These are phyloP conservation scores for Calamus simplicifolius DNA, from an alignment of 176 grass and related monocot genomes.

Conservation along the genomic window DNA sequence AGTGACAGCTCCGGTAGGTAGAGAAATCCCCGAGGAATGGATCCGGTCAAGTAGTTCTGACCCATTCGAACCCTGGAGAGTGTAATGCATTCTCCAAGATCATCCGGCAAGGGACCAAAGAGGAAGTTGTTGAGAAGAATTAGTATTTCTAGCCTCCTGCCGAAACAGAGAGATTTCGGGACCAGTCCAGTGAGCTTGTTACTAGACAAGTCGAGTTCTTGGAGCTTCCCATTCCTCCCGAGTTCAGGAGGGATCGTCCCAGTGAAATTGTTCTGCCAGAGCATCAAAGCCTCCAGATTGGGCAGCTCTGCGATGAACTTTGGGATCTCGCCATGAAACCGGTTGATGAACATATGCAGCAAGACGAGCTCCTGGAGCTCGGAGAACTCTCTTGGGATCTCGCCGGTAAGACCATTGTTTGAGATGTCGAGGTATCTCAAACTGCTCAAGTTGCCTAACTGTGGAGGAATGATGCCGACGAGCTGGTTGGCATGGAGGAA, in stretches of 20 bases:
- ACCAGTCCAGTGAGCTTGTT: slow-evolving; percentile 62
- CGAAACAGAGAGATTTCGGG: slow-evolving; percentile 43
- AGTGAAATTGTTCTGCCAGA: slow-evolving; percentile 86
- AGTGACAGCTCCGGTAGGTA: slow-evolving; percentile 59
- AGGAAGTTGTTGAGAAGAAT: slow-evolving; percentile 76
- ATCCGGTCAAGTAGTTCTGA: slow-evolving; percentile 59
- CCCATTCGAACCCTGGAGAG: slow-evolving; percentile 53
- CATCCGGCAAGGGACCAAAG: slow-evolving; percentile 51
- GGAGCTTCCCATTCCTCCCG: slow-evolving; percentile 33
- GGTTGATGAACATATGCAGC: slow-evolving; percentile 78
- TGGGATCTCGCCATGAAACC: slow-evolving; percentile 54
- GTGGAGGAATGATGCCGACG: slow-evolving; percentile 31
- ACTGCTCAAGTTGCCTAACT: slow-evolving; percentile 52
- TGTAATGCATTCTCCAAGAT: slow-evolving; percentile 44
- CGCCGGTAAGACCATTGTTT: slow-evolving; percentile 68
- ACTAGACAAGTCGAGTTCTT: slow-evolving; percentile 62
- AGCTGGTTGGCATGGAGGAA: slow-evolving; percentile 78
- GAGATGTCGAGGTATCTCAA: slow-evolving; percentile 62
- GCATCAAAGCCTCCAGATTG: slow-evolving; percentile 40
- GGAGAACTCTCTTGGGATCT: slow-evolving; percentile 47
- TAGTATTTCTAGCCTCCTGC: slow-evolving; percentile 49
- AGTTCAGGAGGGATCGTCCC: slow-evolving; percentile 39
- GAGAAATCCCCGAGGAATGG: slow-evolving; percentile 50
- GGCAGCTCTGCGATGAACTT: slow-evolving; percentile 34
- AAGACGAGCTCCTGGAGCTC: slow-evolving; percentile 26